These are phyloP conservation scores for Hordeum marinum DNA, from an alignment of 176 grass and related monocot genomes.

Conservation along the genomic window DNA sequence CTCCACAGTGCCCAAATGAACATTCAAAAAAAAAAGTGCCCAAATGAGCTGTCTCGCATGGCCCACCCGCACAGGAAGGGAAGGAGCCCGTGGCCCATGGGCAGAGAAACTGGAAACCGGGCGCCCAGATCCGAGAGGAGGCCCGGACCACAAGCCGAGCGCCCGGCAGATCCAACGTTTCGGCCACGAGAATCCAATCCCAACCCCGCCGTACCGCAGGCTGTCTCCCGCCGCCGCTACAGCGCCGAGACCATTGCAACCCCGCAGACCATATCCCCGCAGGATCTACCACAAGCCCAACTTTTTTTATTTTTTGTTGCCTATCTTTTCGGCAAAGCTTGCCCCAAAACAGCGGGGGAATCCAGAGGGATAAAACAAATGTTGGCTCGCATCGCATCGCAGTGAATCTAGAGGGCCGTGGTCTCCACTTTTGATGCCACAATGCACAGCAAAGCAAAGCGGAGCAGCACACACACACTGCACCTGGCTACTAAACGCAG, in stretches of 20 bases:
- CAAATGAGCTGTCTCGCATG: too few relatives aligned
- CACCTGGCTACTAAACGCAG: background rate
- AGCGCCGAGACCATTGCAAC: background rate
- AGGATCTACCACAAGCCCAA: background rate
- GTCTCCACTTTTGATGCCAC: background rate
- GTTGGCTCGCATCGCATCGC: background rate
- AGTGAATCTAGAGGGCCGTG: background rate
- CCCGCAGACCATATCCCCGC: background rate
- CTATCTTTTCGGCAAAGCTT: background rate
- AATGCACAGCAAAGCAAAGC: background rate
- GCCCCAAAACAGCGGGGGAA: background rate
- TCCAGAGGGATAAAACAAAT: background rate
- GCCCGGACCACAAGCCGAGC: background rate
- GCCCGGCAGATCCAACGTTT: background rate
- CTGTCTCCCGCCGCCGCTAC: background rate
- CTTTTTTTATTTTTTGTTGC: background rate
- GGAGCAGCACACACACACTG: background rate
- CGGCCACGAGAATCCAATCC: background rate
- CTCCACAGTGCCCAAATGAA: too few relatives aligned
- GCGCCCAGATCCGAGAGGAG: too few relatives aligned
- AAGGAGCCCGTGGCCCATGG: background rate
- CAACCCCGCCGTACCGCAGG: background rate
- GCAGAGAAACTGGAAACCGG: too few relatives aligned
- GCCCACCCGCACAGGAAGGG: too few relatives aligned
- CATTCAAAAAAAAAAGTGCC: too few relatives aligned